A percentile compares a stretch with the other conserved stretches of the same genome.
phyloP scores from a whole-genome alignment of 2,329 filamentous ascomycete species.

The Curvularia sp. region DNA sequence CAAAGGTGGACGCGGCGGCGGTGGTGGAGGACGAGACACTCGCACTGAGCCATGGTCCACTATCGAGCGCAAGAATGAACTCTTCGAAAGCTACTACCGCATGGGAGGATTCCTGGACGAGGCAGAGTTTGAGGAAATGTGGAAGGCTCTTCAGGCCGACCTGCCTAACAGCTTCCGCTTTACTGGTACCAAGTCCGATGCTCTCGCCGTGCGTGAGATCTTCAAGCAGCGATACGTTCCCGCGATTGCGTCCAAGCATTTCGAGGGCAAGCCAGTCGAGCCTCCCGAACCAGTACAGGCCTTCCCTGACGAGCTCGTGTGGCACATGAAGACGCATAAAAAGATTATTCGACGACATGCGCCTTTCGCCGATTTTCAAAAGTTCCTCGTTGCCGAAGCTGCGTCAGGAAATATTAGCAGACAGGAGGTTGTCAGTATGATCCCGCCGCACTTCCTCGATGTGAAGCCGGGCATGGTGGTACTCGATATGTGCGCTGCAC shows the following conservation, averaged over 20 bases:
- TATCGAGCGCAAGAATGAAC: conserved; percentile 79
- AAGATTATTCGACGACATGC: conserved; percentile 92
- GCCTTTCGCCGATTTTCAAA: conserved; percentile 94
- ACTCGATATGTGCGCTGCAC: conserved; percentile 93
- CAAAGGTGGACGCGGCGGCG: conserved; percentile 39
- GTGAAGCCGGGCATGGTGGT: conserved; percentile 90
- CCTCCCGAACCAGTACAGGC: conserved; percentile 83
- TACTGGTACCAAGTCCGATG: conserved; percentile 93
- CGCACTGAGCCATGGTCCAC: conserved; percentile 55
- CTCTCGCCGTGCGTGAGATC: conserved; percentile 87
- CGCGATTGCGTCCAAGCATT: conserved; percentile 82
- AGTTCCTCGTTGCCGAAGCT: conserved; percentile 96
- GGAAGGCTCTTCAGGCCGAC: conserved; percentile 81
- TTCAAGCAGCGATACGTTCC: conserved; percentile 90
- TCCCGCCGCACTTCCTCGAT: conserved; percentile 92
- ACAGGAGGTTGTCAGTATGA: conserved; percentile 99
- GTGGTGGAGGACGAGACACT: conserved; percentile 39
- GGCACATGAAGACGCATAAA: conserved; percentile 98
- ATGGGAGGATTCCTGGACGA: conserved; percentile 74
- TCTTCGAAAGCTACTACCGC: conserved; percentile 84
- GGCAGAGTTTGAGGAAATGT: conserved; percentile 80
- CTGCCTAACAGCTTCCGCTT: conserved; percentile 98
- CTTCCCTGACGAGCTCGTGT: conserved; percentile 95
- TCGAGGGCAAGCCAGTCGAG: conserved; percentile 81
- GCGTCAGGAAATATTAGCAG: conserved; percentile 96